Base-by-base conservation (phyloP, 2,329 filamentous ascomycete species). In the Apiospora marii region DNA sequence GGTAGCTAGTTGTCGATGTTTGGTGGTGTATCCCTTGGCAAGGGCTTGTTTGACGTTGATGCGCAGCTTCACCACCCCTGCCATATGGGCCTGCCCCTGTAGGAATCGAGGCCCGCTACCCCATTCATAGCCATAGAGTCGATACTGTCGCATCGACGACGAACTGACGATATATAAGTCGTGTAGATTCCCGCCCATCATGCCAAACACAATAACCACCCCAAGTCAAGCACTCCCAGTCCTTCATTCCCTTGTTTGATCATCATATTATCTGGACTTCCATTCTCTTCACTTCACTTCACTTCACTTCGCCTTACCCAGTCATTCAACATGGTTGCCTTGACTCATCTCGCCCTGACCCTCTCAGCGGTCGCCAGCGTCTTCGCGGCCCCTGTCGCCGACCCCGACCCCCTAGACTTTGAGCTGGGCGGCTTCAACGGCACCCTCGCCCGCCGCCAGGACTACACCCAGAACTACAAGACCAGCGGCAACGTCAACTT, bases 391-490 rank as follows among this genome's bases (percentile, higher is more conserved):
- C 79, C 79, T 44, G 69, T 74, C 22, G 72, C 74, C 24, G 74
- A 70, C 6, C 71, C 73, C 4, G 78, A 78, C 37, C 37, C 67
- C 8, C 79, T 79, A 22, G 76, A 80, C 72, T 80, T 80, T 46
- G 70, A 76, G 73, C 70, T 81, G 34, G 78, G 78, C 8, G 71
- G 74, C 6, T 48, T 74, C 24, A 64, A 22, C 22, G 34, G 34
- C 22, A 76, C 75, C 67, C 76, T 81, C 27, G 77, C 75, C 30
- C 77, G 76, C 44, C 79, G 80, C 44, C 78, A 80, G 69, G 78
- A 81, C 72, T 85, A 86, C 69, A 82, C 78, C 74, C 86, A 86
- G 74, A 82, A 80, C 75, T 86, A 86, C 75, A 82, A 81, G 58
- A 79, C 79, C 13, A 77, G 77, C 24, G 85, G 85, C 27, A 79